Evolutionary conservation across 306 rosid genomes (phyloP).

Genomic region (barrel medic (Medicago truncatula)): MtrunA17r5.0-ANR NC_053042.1:56607001-56607500

Average conservation of each 20-base stretch:
- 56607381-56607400: slow-evolving; percentile 27
- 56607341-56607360: no score
- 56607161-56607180: slow-evolving; percentile 40
- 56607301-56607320: no score
- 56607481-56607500: no score
- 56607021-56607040: slow-evolving; percentile 59
- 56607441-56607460: no score
- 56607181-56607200: slow-evolving; percentile 43
- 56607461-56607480: no score
- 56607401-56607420: not conserved
- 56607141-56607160: slow-evolving; percentile 52
- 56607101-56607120: slow-evolving; percentile 85
- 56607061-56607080: slow-evolving; percentile 71
- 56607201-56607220: slow-evolving; percentile 62
- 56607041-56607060: slow-evolving; percentile 81
- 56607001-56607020: slow-evolving; percentile 43
- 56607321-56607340: no score
- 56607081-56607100: slow-evolving; percentile 81
- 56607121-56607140: slow-evolving; percentile 71
- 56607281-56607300: slow-evolving; percentile 11
- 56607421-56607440: slow-evolving; percentile 38
- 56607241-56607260: slow-evolving; percentile 61
- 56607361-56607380: no score
- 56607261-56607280: slow-evolving; percentile 41
- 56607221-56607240: no score